phyloP scores from a whole-genome alignment of 345 rosid species.

The Acer campestre region DNA sequence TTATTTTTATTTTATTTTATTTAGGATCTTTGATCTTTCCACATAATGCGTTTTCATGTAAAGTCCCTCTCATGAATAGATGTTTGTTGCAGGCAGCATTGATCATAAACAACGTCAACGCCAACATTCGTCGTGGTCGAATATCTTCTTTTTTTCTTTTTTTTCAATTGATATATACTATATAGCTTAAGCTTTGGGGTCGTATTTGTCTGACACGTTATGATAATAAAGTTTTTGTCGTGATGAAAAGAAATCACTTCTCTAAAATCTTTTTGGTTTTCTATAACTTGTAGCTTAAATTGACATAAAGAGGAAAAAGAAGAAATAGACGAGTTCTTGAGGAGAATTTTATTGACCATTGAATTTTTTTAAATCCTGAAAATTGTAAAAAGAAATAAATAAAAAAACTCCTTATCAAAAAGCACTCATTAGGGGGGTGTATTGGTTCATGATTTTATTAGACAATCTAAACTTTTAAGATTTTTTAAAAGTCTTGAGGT shows the following conservation, averaged over 20 bases:
- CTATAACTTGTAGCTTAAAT: background rate
- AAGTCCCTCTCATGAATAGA: conserved; percentile 14
- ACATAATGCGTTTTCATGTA: conserved; percentile 19
- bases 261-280: background rate
- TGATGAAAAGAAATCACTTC: background rate
- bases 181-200: background rate
- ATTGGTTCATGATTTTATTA: no score
- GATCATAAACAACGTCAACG: background rate
- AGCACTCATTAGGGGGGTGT: no score
- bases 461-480: no score
- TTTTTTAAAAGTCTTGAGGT: no score
- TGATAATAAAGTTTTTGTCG: background rate
- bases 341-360: background rate
- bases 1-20: no score
- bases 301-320: background rate
- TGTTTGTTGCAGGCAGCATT: background rate
- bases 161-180: background rate
- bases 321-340: background rate
- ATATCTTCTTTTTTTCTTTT: background rate
- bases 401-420: no score
- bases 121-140: background rate
- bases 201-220: background rate
- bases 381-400: no score
- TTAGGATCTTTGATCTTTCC: background rate
- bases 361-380: no score